phyloP scores from a whole-genome alignment of 306 rosid genomes.

The Styphnolobium japonicum region DNA sequence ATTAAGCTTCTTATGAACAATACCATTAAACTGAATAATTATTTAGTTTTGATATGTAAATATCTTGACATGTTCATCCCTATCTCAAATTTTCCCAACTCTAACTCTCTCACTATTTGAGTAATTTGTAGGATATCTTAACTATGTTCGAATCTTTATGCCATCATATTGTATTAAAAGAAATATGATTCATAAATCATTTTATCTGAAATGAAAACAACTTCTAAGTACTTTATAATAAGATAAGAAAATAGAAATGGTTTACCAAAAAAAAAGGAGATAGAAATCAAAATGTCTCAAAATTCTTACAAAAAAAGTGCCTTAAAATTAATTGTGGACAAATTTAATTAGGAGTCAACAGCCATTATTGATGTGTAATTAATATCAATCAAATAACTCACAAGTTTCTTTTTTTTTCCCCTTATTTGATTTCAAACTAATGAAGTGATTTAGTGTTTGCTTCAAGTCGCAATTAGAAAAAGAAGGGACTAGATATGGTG shows the following conservation, averaged over 20 bases:
- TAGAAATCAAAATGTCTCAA: no score
- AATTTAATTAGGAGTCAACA: neutral
- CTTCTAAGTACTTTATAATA: no score
- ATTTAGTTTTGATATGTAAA: neutral
- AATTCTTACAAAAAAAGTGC: neutral
- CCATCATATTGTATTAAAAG: neutral
- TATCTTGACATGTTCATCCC: neutral
- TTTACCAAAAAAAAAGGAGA: no score
- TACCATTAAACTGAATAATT: neutral
- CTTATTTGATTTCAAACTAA: neutral
- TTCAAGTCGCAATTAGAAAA: neutral
- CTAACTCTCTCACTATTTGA: neutral
- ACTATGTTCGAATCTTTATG: neutral
- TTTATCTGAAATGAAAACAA: neutral
- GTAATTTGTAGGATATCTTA: neutral
- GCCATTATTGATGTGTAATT: neutral
- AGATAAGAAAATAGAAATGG: no score
- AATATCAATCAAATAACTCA: neutral
- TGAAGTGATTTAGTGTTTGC: neutral
- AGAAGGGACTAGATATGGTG: neutral
- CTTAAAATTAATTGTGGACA: neutral
- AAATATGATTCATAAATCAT: neutral
- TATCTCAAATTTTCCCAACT: neutral
- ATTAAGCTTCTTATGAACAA: no score
- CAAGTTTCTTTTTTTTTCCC: neutral